These are phyloP conservation scores for Heliamphora exappendiculata DNA, from an alignment of 148 eudicot species.

Conservation along the genomic window DNA sequence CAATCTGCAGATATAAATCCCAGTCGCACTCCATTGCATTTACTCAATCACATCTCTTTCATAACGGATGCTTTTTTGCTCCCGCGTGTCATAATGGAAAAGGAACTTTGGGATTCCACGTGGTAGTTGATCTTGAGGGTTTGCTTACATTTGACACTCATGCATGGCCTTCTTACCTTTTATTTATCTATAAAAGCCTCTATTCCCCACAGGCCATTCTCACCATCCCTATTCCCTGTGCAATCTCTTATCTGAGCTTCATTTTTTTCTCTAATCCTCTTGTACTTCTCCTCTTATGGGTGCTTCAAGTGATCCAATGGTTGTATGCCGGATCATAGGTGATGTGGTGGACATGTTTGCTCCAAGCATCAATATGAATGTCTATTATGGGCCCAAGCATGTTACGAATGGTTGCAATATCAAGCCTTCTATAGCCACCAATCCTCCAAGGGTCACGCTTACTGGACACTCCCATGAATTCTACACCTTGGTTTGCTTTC, in stretches of 20 bases:
- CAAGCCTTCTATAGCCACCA: constrained; percentile 37
- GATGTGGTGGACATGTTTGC: constrained; percentile 52
- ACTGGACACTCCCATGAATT: constrained; percentile 26
- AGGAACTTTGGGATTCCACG: not conserved
- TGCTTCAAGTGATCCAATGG: constrained; percentile 35
- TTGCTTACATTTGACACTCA: constrained; percentile 2
- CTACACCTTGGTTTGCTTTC: constrained; percentile 33
- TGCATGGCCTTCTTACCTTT: not conserved
- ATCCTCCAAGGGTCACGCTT: constrained; percentile 34
- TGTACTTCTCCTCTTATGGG: constrained; percentile 20
- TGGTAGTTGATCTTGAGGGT: not conserved
- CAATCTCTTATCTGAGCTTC: not conserved
- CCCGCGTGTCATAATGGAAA: not conserved
- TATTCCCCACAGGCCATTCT: not conserved
- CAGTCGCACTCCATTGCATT: not conserved
- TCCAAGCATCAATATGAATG: constrained; percentile 31
- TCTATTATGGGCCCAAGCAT: constrained; percentile 34
- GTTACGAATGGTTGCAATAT: constrained; percentile 48
- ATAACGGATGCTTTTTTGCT: not conserved
- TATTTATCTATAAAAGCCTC: not conserved
- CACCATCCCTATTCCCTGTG: not conserved
- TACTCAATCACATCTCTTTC: not conserved
- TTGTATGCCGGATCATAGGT: constrained; percentile 42
- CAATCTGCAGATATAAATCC: not conserved
- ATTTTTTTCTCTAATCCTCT: not conserved